Conservation (phyloP, 1,139 yeast species). For the Suhomyces bribrorum region DNA sequence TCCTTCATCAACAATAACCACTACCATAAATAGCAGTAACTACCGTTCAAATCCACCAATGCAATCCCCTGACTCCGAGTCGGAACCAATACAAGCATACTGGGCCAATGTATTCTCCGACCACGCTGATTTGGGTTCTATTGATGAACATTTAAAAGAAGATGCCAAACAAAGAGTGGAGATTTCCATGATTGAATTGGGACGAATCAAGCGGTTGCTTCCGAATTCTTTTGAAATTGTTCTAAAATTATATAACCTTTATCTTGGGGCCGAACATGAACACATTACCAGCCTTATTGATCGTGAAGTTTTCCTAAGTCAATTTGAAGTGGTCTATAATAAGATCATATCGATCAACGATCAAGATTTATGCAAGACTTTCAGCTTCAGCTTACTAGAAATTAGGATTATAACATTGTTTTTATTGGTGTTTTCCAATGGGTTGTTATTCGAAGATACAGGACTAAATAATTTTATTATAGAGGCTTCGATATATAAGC, state of each 20-base stretch:
- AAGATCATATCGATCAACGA: conserved; percentile 9
- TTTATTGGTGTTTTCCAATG: conserved; percentile 26
- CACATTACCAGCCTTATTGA: conserved; percentile 11
- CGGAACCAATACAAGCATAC: conserved; percentile 1
- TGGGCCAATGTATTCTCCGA: conserved; percentile 8
- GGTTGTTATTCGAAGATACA: conserved; percentile 21
- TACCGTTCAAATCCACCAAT: neutral
- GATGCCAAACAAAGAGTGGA: conserved; percentile 10
- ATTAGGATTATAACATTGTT: conserved; percentile 17
- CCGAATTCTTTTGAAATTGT: conserved; percentile 13
- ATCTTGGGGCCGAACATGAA: conserved; percentile 11
- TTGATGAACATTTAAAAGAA: conserved; percentile 8
- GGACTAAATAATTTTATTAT: conserved; percentile 10
- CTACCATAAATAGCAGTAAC: conserved; percentile 1
- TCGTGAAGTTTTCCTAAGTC: conserved; percentile 6
- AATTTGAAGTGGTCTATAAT: conserved; percentile 9
- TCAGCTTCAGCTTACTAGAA: conserved; percentile 13
- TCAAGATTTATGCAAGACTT: conserved; percentile 12
- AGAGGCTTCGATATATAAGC: conserved; percentile 12
- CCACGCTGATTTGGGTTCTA: neutral
- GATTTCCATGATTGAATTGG: conserved; percentile 13
- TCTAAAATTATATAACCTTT: conserved; percentile 8
- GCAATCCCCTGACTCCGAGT: neutral
- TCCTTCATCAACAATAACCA: conserved; percentile 2
- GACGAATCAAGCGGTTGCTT: conserved; percentile 13